These are phyloP conservation scores for Penstemon newberryi DNA, from an alignment of 257 asterid species.

Conservation along the genomic window DNA sequence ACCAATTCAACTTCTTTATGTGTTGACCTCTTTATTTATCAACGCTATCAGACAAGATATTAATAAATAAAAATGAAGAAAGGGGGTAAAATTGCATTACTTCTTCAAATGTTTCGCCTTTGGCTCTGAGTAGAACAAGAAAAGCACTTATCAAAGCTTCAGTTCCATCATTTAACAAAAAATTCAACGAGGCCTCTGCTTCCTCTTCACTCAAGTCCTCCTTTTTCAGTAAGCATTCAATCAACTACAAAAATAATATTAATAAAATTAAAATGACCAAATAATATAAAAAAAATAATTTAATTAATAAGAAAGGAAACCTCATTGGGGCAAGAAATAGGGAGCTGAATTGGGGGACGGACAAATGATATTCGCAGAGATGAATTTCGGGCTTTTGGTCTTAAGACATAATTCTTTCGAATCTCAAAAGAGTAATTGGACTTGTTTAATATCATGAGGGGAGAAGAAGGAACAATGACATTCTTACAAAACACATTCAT, in stretches of 20 bases:
- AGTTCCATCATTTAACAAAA: slow-evolving; percentile 41
- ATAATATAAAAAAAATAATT: not conserved
- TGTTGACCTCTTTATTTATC: too few species aligned
- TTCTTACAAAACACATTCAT: slow-evolving; percentile 30
- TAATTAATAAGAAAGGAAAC: slow-evolving; percentile 19
- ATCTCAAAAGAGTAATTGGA: not conserved
- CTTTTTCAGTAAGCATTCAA: slow-evolving; percentile 41
- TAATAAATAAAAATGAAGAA: not conserved
- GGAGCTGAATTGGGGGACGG: slow-evolving; percentile 32
- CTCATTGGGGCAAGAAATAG: slow-evolving; percentile 41
- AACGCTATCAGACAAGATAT: too few species aligned
- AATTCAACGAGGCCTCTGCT: slow-evolving; percentile 53
- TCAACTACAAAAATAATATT: slow-evolving; percentile 26
- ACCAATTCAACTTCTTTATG: too few species aligned
- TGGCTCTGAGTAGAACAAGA: slow-evolving; percentile 59
- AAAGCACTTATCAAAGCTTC: slow-evolving; percentile 52
- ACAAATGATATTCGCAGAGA: slow-evolving; percentile 21
- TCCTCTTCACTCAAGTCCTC: slow-evolving; percentile 52
- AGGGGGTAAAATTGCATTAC: slow-evolving; percentile 15
- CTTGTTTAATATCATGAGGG: slow-evolving; percentile 9
- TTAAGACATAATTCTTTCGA: not conserved
- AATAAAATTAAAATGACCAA: not conserved
- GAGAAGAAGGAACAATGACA: slow-evolving; percentile 5
- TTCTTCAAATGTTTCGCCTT: slow-evolving; percentile 54
- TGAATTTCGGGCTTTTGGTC: not conserved